Percentiles rank a stretch among this genome's conserved stretches.
Evolutionary conservation across 768 basidiomycete genomes (phyloP).

Genomic region (Boletus rubescentipes): DNA sequence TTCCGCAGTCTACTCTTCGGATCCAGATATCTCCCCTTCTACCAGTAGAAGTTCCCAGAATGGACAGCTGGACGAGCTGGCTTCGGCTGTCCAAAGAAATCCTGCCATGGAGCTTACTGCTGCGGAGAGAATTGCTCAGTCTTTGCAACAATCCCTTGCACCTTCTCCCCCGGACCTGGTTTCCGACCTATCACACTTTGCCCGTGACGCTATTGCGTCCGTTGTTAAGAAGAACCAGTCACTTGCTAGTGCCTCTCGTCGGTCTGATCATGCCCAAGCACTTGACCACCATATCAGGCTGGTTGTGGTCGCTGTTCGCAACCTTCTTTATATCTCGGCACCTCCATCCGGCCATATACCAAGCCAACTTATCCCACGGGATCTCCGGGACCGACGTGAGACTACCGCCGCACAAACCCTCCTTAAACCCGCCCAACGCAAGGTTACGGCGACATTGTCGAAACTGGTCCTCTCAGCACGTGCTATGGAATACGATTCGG

Average conservation of each 20-base stretch:
- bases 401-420: slow-evolving; percentile 51
- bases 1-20: slow-evolving; percentile 51
- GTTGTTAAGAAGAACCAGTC: slow-evolving; percentile 60
- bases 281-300: slow-evolving; percentile 63
- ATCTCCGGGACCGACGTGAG: slow-evolving; percentile 44
- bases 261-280: slow-evolving; percentile 51
- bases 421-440: slow-evolving; percentile 78
- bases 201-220: slow-evolving; percentile 59
- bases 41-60: slow-evolving; percentile 33
- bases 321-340: slow-evolving; percentile 69
- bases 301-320: slow-evolving; percentile 72
- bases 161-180: slow-evolving; percentile 58
- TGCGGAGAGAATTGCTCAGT: slow-evolving; percentile 65
- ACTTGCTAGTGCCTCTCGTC: slow-evolving; percentile 41
- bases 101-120: slow-evolving; percentile 52
- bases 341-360: slow-evolving; percentile 62
- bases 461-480: slow-evolving; percentile 90
- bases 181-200: slow-evolving; percentile 58
- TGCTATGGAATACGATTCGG: slow-evolving; percentile 81
- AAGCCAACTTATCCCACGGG: slow-evolving; percentile 49
- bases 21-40: slow-evolving; percentile 31
- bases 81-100: slow-evolving; percentile 17
- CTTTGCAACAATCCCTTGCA: slow-evolving; percentile 58
- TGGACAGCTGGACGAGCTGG: slow-evolving; percentile 21
- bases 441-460: slow-evolving; percentile 86